Evolutionary conservation across 2,329 filamentous ascomycete species (phyloP), one percentile per base, ranked within the genome.

Genomic region (Pezicula rhizophila): DNA sequence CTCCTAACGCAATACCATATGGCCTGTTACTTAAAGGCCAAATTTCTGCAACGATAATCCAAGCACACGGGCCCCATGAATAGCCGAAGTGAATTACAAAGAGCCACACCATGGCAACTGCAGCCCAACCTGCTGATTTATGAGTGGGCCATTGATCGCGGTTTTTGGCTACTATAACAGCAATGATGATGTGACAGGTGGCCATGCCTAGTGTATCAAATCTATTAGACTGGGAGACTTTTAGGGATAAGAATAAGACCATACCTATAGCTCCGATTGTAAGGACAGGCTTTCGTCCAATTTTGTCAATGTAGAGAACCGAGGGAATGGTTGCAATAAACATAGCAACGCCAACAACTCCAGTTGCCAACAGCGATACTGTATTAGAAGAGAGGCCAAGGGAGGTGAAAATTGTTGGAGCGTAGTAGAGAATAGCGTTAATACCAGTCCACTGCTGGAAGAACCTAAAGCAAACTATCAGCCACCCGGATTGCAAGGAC

Each of bases 81-180:
- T 87, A 89, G 26, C 83, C 87, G 59, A 90, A 90, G 65, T 86
- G 78, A 26, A 87, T 71, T 25, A 87, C 80, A 55, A 87, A 89
- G 0, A 90, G 72, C 85, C 85, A 89, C 8, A 87, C 80, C 78
- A 87, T 84, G 46, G 64, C 56, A 0, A 64, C 83, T 0, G 84
- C 77, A 8, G 70, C 85, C 87, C 87, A 90, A 1, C 85, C 85
- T 0, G 84, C 82, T 0, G 76, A 77, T 6, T 64, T 58, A 52
- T 89, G 76, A 0, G 69, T 61, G 0, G 46, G 20, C 73, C 84
- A 90, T 3, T 73, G 66, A 53, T 79, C 61, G n/a, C 79, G 68
- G 60, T 83, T 80, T 53, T 73, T 78, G 33, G 81, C 86, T 4
- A 84, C 75, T 50, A 89, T 85, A 35, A 80, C 73, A 1, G 84